Base-by-base conservation (phyloP, 441 rosid species). In the Jatropha multifida region DNA sequence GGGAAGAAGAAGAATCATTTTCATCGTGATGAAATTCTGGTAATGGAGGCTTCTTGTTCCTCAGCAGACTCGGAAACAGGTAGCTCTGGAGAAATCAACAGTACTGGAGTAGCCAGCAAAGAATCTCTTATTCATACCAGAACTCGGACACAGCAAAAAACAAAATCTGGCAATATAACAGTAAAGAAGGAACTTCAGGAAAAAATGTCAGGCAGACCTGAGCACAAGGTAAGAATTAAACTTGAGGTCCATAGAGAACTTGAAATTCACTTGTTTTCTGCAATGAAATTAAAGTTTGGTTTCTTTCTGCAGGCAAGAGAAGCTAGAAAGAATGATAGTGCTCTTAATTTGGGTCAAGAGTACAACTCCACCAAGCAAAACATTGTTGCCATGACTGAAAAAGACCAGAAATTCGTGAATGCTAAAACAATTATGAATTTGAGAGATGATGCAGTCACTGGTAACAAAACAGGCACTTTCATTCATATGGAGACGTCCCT, bases 281-380 rank as follows among this genome's bases (percentile, higher is more conserved):
- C 48, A 44, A 44, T 7, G 10, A 44, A 44, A 7, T 6, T 44
- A 6, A 44, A 44, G 10, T 11, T 44, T 44, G 48, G 48, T 44
- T 61, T 62, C 15, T 49, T 13, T 32, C 37, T 62, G 38, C 71
- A 78, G 81, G 81, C 69, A 18, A 52, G 32, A 78, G 56, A 40
- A 41, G 32, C 58, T 41, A 42, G 65, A 32, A 70, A 56, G 63
- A 60, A 2, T 23, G 63, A 3, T 20, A 2, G 8, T 68, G 68
- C 38, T 11, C 17, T 48, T 48, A 41, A 70, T 54, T 65, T 23
- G 32, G 60, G 60, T 63, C 64, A 8, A 48, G 8, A 63, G 2
- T 38, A 38, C 37, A 32, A 32, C 2, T 32, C 42, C 32, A 9
- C 9, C 46, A 66, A 72, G 56, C 60, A 37, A 55, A 65, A 44